Evolutionary conservation across 371 early-diverging fungal species (phyloP), one percentile per base, ranked within the genome.

Genomic region (Actinomucor elegans): DNA sequence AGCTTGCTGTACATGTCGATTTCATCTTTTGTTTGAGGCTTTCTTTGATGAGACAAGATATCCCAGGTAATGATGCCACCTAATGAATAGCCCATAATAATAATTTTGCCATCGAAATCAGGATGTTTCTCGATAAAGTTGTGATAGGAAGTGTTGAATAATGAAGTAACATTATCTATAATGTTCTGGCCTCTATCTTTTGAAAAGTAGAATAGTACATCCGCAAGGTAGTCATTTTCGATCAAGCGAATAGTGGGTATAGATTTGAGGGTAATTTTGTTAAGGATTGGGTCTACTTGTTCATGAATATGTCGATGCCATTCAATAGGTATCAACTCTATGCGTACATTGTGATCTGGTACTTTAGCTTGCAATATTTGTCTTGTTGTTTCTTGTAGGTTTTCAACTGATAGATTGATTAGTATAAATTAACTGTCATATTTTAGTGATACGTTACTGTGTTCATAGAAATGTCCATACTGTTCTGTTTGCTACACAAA

Each of bases 51-150:
- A 3, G 70, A 65, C 2, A 88, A 47, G 6, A 88, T 73, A 58
- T 86, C 86, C 55, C 75, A 88, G 5, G 73, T 63, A 51, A 86
- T 84, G 17, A 85, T 73, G 6, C 85, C 85, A 24, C 88, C 88
- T 14, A 88, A 49, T 33, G 83, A 82, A 59, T 88, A 86, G 20
- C 77, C 83, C 28, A 85, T 53, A 17, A 88, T 73, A 23, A 61
- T 72, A 12, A 88, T 71, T 29, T 77, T 71, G 24, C 88, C 86
- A 7, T 58, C 53, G 46, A 86, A 86, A n/a, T 72, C 62, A 0
- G 84, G 84, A 49, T 83, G 47, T 24, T 71, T 56, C 14, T 66
- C 45, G 51, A 73, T 43, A 52, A 83, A 82, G 15, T 73, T 55
- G 17, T 40, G 60, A 52, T 84, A 80, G 6, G 78, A 69, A 5